Percentiles rank a stretch among this genome's conserved stretches.
phyloP scores from a whole-genome alignment of 352 stramenopile genomes.

The Pythium aristosporum region DNA sequence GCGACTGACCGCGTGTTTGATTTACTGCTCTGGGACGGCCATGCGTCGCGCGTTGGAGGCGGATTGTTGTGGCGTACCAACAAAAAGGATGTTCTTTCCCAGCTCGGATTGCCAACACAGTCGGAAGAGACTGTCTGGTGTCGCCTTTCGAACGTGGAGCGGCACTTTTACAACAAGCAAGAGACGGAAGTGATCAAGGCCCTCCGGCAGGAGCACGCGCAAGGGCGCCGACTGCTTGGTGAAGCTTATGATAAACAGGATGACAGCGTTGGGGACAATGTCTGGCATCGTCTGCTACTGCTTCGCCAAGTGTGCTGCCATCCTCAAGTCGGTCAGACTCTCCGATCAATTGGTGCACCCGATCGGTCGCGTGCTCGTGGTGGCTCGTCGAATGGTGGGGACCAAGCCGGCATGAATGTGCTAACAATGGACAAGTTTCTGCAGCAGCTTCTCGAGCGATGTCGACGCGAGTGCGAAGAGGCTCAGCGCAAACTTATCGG shows the following conservation, averaged over 20 bases:
- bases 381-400: not conserved
- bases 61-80: conserved; percentile 74
- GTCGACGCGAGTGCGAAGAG: conserved; percentile 79
- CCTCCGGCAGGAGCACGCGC: conserved; percentile 33
- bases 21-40: conserved; percentile 40
- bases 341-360: conserved; percentile 19
- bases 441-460: conserved; percentile 60
- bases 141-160: conserved; percentile 71
- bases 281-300: conserved; percentile 74
- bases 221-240: conserved; percentile 26
- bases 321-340: conserved; percentile 76
- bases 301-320: conserved; percentile 92
- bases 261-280: conserved; percentile 29
- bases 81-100: conserved; percentile 69
- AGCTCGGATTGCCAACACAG: conserved; percentile 63
- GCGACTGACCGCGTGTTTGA: conserved; percentile 47
- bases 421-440: conserved; percentile 86
- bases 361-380: conserved; percentile 1
- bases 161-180: conserved; percentile 75
- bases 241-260: conserved; percentile 4
- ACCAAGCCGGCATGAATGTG: conserved; percentile 20
- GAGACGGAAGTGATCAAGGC: conserved; percentile 46
- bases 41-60: conserved; percentile 20
- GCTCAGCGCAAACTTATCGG: conserved; percentile 73
- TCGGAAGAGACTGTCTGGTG: conserved; percentile 61